These are phyloP conservation scores for Candida sanyaensis DNA, from an alignment of 1,139 yeast genomes.

Conservation along the genomic window DNA sequence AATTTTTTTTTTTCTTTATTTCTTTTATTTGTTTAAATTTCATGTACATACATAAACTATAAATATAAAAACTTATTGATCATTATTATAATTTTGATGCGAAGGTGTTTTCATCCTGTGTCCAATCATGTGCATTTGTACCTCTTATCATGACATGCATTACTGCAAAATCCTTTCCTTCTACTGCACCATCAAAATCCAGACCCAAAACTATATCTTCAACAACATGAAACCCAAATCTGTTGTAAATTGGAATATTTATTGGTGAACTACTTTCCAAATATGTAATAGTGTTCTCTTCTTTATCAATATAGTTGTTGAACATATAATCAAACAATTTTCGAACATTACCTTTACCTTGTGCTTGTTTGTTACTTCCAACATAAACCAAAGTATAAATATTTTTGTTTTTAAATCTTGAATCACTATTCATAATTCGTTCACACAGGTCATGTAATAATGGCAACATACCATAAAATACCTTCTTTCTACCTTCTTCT, in stretches of 20 bases:
- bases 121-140: conserved; percentile 42
- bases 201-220: conserved; percentile 54
- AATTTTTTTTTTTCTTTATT: too few species aligned
- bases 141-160: conserved; percentile 64
- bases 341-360: conserved; percentile 71
- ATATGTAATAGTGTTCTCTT: conserved; percentile 45
- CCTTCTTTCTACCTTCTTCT: conserved; percentile 52
- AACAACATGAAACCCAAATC: conserved; percentile 55
- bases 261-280: conserved; percentile 57
- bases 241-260: conserved; percentile 60
- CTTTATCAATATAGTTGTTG: conserved; percentile 48
- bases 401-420: conserved; percentile 39
- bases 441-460: conserved; percentile 54
- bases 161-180: conserved; percentile 50
- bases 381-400: conserved; percentile 62
- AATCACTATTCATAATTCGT: conserved; percentile 34
- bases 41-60: conserved; percentile 5
- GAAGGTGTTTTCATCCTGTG: conserved; percentile 20
- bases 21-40: not conserved
- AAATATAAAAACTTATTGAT: conserved; percentile 2
- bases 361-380: conserved; percentile 57
- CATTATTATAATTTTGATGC: conserved; percentile 19
- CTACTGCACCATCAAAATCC: conserved; percentile 28
- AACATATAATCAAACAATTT: conserved; percentile 59
- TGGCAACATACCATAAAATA: conserved; percentile 59